These are phyloP conservation scores for Phylloporus sp. DNA, from an alignment of 768 basidiomycete species.

Conservation along the genomic window DNA sequence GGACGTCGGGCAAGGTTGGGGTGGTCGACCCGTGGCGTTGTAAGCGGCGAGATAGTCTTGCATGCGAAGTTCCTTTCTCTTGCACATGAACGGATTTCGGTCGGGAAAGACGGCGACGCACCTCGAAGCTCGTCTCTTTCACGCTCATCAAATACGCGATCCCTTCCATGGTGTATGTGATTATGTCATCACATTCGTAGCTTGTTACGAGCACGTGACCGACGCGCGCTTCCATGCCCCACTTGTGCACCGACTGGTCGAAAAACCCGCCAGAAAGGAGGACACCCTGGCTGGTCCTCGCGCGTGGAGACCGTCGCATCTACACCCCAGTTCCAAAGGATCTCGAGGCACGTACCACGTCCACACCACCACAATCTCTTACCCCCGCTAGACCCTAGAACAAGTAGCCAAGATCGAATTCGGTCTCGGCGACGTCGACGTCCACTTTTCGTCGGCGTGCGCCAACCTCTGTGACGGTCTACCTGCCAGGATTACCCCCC, in stretches of 20 bases:
- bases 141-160: slow-evolving; percentile 28
- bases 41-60: slow-evolving; percentile 53
- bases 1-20: slow-evolving; percentile 42
- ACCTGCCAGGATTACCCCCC: slow-evolving; percentile 21
- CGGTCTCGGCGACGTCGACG: slow-evolving; percentile 11
- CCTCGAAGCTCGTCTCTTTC: slow-evolving; percentile 27
- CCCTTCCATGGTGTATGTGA: slow-evolving; percentile 12
- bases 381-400: slow-evolving; percentile 11
- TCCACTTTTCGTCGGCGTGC: slow-evolving; percentile 18
- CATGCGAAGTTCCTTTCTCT: slow-evolving; percentile 53
- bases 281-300: slow-evolving; percentile 18
- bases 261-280: slow-evolving; percentile 17
- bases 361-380: neutral
- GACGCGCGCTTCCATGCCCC: slow-evolving; percentile 14
- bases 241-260: slow-evolving; percentile 27
- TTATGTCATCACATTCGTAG: slow-evolving; percentile 18
- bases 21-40: slow-evolving; percentile 41
- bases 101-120: too few relatives aligned
- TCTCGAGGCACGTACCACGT: slow-evolving; percentile 9
- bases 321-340: slow-evolving; percentile 18
- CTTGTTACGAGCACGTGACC: slow-evolving; percentile 12
- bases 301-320: slow-evolving; percentile 9
- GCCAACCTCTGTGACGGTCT: slow-evolving; percentile 16
- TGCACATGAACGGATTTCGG: too few relatives aligned
- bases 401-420: slow-evolving; percentile 19